These are phyloP conservation scores for Pluteus cervinus DNA, from an alignment of 768 basidiomycete species.

Conservation along the genomic window DNA sequence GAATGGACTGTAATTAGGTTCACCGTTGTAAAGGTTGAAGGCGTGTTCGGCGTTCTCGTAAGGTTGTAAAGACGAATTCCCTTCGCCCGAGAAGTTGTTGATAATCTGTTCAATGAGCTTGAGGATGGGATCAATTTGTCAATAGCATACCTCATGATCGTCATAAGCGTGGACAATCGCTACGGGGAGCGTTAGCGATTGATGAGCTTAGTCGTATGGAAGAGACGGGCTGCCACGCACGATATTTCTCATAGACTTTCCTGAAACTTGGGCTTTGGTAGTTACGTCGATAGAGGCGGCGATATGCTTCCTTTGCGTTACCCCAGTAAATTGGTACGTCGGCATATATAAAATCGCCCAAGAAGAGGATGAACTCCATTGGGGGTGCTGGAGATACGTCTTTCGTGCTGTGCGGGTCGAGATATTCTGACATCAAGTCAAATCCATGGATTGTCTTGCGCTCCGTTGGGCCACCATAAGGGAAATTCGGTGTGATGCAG, in stretches of 20 bases:
- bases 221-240: constrained; percentile 44
- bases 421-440: constrained; percentile 53
- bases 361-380: constrained; percentile 58
- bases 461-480: constrained; percentile 52
- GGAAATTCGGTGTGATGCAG: constrained; percentile 68
- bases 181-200: constrained; percentile 17
- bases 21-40: constrained; percentile 56
- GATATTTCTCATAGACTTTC: constrained; percentile 62
- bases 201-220: neutral
- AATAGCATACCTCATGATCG: constrained; percentile 65
- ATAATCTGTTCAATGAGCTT: too few species aligned
- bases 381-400: constrained; percentile 13
- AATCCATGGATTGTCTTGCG: constrained; percentile 54
- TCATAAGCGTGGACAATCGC: constrained; percentile 68
- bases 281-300: constrained; percentile 61
- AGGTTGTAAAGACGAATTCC: constrained; percentile 44
- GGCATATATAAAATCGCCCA: constrained; percentile 75
- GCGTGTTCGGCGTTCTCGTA: constrained; percentile 56
- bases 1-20: constrained; percentile 54
- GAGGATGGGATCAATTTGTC: too few species aligned
- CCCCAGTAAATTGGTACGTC: constrained; percentile 64
- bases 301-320: constrained; percentile 50
- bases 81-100: constrained; percentile 61
- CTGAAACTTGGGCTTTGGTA: constrained; percentile 61
- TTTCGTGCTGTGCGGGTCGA: constrained; percentile 27